These are phyloP conservation scores for Aureobasidium sp. DNA, from an alignment of 2,329 filamentous ascomycete species.

Conservation along the genomic window DNA sequence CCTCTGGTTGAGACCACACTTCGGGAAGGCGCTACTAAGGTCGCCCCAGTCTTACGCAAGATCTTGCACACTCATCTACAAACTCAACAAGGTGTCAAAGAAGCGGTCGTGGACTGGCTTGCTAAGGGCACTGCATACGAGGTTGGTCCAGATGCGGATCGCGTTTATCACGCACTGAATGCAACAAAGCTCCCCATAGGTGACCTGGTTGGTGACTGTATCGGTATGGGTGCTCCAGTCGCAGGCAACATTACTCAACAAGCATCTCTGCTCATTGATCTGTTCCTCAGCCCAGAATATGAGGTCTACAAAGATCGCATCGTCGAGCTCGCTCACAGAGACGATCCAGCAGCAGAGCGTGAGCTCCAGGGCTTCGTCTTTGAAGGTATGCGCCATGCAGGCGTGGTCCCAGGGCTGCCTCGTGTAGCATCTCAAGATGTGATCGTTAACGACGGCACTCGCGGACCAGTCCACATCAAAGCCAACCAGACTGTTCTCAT, in stretches of 20 bases:
- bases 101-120: slow-evolving; percentile 40
- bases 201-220: slow-evolving; percentile 45
- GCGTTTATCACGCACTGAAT: slow-evolving; percentile 45
- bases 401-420: slow-evolving; percentile 46
- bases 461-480: slow-evolving; percentile 42
- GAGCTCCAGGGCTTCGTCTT: slow-evolving; percentile 49
- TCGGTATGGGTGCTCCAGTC: slow-evolving; percentile 44
- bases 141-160: slow-evolving; percentile 44
- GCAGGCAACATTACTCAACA: slow-evolving; percentile 48
- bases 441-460: slow-evolving; percentile 39
- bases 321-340: slow-evolving; percentile 41
- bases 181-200: slow-evolving; percentile 40
- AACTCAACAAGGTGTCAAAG: slow-evolving; percentile 38
- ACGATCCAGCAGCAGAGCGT: slow-evolving; percentile 34
- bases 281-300: slow-evolving; percentile 45
- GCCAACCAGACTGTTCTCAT: slow-evolving; percentile 38
- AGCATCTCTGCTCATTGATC: slow-evolving; percentile 46
- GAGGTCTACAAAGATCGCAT: slow-evolving; percentile 46
- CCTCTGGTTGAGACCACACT: slow-evolving; percentile 44
- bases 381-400: slow-evolving; percentile 49
- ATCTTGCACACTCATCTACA: slow-evolving; percentile 41
- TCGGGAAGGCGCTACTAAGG: slow-evolving; percentile 38
- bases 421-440: slow-evolving; percentile 41
- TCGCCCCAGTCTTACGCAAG: slow-evolving; percentile 31
- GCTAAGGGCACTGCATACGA: slow-evolving; percentile 44